These are phyloP conservation scores for Candida yuanshanica DNA, from an alignment of 805 yeast genomes.

Conservation along the genomic window DNA sequence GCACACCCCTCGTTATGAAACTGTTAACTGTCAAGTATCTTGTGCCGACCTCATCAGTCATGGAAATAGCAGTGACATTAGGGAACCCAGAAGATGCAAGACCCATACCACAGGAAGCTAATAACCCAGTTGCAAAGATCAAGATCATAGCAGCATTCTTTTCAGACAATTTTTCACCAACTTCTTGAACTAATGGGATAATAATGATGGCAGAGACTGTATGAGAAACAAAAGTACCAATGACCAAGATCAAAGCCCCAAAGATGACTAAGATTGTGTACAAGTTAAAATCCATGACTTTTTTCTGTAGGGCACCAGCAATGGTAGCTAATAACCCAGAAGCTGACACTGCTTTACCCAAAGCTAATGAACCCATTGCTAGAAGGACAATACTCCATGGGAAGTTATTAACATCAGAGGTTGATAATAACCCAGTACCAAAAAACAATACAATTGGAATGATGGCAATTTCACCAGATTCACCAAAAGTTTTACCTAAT, in stretches of 20 bases:
- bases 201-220: slow-evolving; percentile 94
- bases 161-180: slow-evolving; percentile 63
- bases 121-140: slow-evolving; percentile 44
- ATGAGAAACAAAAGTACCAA: slow-evolving; percentile 94
- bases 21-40: slow-evolving; percentile 77
- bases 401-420: slow-evolving; percentile 87
- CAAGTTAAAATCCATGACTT: slow-evolving; percentile 55
- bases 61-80: slow-evolving; percentile 94
- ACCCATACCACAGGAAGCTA: slow-evolving; percentile 95
- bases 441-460: slow-evolving; percentile 82
- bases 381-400: slow-evolving; percentile 94
- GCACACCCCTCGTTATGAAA: slow-evolving; percentile 88
- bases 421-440: slow-evolving; percentile 78
- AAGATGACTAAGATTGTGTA: slow-evolving; percentile 75
- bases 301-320: slow-evolving; percentile 60
- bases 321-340: slow-evolving; percentile 81
- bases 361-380: slow-evolving; percentile 96
- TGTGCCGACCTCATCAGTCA: slow-evolving; percentile 87
- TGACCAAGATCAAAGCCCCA: slow-evolving; percentile 73
- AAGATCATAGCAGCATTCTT: slow-evolving; percentile 60
- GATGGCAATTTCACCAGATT: slow-evolving; percentile 87
- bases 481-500: slow-evolving; percentile 71
- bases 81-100: slow-evolving; percentile 97
- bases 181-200: slow-evolving; percentile 82
- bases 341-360: slow-evolving; percentile 90